A percentile compares a stretch with the other conserved stretches of the same genome.
Conservation (phyloP, 2,329 filamentous ascomycete genomes). For the Fusarium newnesense region DNA sequence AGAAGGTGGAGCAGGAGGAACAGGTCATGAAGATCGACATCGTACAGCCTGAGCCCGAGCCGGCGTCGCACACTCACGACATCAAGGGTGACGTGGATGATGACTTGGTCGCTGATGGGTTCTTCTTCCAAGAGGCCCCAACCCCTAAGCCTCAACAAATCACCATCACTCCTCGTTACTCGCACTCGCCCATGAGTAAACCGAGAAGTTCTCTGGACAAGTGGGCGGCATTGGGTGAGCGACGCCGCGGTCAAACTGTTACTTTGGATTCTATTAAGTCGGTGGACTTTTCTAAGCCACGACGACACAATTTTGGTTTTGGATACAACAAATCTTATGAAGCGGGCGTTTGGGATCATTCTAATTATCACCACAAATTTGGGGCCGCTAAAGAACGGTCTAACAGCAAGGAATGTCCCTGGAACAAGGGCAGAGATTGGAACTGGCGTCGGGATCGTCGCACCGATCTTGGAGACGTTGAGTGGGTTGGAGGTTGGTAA, state of each 20-base stretch:
- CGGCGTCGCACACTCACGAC: constrained; percentile 40
- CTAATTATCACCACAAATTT: constrained; percentile 49
- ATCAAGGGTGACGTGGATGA: constrained; percentile 67
- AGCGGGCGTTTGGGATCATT: constrained; percentile 60
- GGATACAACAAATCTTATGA: constrained; percentile 61
- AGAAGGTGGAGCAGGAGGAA: constrained; percentile 34
- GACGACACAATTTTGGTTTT: constrained; percentile 59
- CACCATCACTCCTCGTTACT: constrained; percentile 62
- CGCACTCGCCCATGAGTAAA: constrained; percentile 75
- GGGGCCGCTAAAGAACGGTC: constrained; percentile 54
- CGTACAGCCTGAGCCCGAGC: constrained; percentile 26
- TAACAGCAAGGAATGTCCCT: constrained; percentile 61
- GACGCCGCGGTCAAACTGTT: constrained; percentile 72
- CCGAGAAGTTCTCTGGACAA: constrained; percentile 73
- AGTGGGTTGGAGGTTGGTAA: constrained; percentile 96
- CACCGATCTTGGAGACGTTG: constrained; percentile 79
- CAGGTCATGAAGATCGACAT: constrained; percentile 34
- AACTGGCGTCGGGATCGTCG: constrained; percentile 71
- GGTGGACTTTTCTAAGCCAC: constrained; percentile 57
- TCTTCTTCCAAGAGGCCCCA: constrained; percentile 77
- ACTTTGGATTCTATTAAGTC: constrained; percentile 62
- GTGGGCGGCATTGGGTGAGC: constrained; percentile 89
- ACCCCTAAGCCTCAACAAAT: constrained; percentile 50
- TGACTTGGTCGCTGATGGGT: constrained; percentile 74
- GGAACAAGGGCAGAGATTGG: constrained; percentile 68